Evolutionary conservation across 148 eudicot genomes (phyloP).

Genomic region (Camellia lanceoleosa): DNA sequence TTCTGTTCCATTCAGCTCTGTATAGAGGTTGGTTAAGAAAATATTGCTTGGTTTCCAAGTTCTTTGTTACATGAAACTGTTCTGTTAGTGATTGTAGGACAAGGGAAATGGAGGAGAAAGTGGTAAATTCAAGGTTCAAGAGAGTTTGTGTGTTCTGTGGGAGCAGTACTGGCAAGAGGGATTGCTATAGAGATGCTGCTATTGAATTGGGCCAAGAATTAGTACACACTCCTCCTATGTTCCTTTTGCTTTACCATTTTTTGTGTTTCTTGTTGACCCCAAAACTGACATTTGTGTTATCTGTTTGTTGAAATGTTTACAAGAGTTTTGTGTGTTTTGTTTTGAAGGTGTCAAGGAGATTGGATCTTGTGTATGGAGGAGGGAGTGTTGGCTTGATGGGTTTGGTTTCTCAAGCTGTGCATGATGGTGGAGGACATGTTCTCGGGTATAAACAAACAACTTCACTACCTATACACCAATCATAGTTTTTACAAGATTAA

Average conservation of each 20-base stretch:
- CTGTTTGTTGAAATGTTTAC: background rate
- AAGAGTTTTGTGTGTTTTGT: background rate
- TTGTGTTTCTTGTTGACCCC: background rate
- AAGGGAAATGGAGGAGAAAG: background rate
- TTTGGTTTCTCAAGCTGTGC: conserved; percentile 60
- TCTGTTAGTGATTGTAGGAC: no score
- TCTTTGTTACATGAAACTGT: background rate
- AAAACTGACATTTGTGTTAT: background rate
- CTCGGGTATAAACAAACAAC: conserved; percentile 39
- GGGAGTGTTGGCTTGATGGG: conserved; percentile 79
- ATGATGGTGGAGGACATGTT: conserved; percentile 67
- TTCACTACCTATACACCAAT: background rate
- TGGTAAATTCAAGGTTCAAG: conserved; percentile 41
- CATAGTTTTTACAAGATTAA: background rate
- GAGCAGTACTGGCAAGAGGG: conserved; percentile 50
- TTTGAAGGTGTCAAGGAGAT: conserved; percentile 46
- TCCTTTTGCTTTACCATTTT: background rate
- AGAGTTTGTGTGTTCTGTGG: conserved; percentile 62
- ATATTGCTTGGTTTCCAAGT: background rate
- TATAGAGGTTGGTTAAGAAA: conserved; percentile 2
- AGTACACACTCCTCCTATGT: conserved; percentile 18
- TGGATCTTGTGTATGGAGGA: conserved; percentile 75
- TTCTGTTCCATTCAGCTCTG: background rate
- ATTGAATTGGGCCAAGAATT: conserved; percentile 53
- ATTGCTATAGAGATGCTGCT: conserved; percentile 48